phyloP scores from a whole-genome alignment of 169 alveolate species.

The Eimeria sp. region DNA sequence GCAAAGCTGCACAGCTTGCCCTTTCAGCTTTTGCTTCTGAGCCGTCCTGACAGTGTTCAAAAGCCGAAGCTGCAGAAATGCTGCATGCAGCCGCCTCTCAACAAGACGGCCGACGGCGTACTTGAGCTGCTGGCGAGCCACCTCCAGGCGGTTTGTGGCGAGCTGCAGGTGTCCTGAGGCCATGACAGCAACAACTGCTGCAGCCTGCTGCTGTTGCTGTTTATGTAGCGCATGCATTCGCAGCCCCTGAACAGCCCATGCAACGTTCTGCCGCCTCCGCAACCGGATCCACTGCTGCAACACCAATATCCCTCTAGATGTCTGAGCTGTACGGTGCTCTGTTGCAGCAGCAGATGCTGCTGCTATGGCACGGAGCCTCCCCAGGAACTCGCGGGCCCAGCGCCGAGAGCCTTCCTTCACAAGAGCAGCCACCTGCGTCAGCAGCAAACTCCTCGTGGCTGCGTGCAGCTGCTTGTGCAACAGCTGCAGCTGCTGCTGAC shows the following conservation, averaged over 20 bases:
- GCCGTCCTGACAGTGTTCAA: not conserved
- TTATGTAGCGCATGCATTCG: constrained; percentile 21
- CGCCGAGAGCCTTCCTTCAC: constrained; percentile 14
- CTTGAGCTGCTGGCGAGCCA: constrained; percentile 32
- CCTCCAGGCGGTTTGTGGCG: not conserved
- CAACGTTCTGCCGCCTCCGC: not conserved
- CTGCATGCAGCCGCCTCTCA: constrained; percentile 21
- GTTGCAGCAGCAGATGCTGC: not conserved
- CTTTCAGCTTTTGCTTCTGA: not conserved
- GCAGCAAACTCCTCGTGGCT: constrained; percentile 37
- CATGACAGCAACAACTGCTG: constrained; percentile 23
- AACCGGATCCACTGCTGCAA: constrained; percentile 10
- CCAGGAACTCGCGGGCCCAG: not conserved
- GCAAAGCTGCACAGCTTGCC: constrained; percentile 11
- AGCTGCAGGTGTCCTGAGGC: constrained; percentile 48
- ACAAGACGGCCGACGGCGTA: not conserved
- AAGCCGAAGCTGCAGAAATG: not conserved
- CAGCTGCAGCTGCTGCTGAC: constrained; percentile 74
- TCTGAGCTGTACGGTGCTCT: not conserved
- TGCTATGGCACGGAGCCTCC: not conserved
- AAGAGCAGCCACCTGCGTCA: constrained; percentile 15
- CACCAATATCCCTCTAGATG: constrained; percentile 12
- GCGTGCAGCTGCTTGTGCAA: constrained; percentile 64
- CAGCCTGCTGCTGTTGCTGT: constrained; percentile 41
- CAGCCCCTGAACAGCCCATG: constrained; percentile 26